Evolutionary conservation across 2,329 filamentous ascomycete genomes (phyloP).

Genomic region (Xenosphaeropsis pyriputrescens): DNA sequence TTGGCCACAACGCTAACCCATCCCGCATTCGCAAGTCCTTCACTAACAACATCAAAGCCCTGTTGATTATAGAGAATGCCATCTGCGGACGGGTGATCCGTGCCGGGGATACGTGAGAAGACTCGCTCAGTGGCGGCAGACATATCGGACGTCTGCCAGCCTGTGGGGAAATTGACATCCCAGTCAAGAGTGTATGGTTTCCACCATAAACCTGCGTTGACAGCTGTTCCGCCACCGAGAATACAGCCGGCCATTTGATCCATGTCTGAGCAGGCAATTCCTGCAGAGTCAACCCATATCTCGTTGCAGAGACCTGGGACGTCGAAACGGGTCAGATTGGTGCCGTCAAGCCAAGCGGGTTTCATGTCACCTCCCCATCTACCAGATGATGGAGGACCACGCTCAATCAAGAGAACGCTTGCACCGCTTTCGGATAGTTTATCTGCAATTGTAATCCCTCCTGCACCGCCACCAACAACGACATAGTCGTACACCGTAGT

Average conservation of each 20-base stretch:
- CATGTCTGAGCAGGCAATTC: slow-evolving; percentile 22
- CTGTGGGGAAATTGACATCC: slow-evolving; percentile 47
- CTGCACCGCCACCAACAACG: slow-evolving; percentile 44
- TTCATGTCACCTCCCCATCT: not conserved
- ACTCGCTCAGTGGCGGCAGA: slow-evolving; percentile 38
- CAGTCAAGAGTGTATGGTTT: slow-evolving; percentile 47
- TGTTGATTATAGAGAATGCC: slow-evolving; percentile 47
- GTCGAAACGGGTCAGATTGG: slow-evolving; percentile 44
- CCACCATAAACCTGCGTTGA: slow-evolving; percentile 53
- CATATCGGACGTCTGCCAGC: slow-evolving; percentile 52
- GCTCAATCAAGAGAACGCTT: slow-evolving; percentile 25
- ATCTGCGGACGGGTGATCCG: slow-evolving; percentile 45
- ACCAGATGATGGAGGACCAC: slow-evolving; percentile 4
- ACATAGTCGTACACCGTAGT: slow-evolving; percentile 40
- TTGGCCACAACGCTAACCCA: slow-evolving; percentile 25
- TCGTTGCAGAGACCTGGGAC: slow-evolving; percentile 57
- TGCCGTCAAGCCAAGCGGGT: slow-evolving; percentile 22
- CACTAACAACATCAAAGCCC: slow-evolving; percentile 43
- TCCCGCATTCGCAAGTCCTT: slow-evolving; percentile 29
- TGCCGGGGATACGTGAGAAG: slow-evolving; percentile 53
- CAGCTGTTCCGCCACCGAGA: slow-evolving; percentile 33
- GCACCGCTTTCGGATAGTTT: slow-evolving; percentile 31
- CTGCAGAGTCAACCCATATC: slow-evolving; percentile 24
- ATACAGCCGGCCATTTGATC: slow-evolving; percentile 56
- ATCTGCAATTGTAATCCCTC: slow-evolving; percentile 35